A percentile compares a stretch with the other conserved stretches of the same genome.
Conservation (phyloP, 371 early-diverging fungal genomes). For the Lichtheimia corymbifera region DNA sequence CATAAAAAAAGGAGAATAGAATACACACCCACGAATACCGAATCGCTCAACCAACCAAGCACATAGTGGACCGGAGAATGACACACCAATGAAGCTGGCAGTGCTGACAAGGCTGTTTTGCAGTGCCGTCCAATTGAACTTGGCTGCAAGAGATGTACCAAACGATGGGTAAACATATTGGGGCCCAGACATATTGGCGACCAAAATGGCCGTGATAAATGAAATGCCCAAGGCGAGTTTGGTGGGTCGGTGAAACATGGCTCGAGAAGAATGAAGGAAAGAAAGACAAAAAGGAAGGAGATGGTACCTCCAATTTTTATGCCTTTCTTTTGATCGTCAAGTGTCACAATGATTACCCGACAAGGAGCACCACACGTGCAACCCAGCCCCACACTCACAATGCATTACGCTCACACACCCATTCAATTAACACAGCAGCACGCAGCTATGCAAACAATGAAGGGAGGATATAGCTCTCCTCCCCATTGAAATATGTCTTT, state of each 20-base stretch:
- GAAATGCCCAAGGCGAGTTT: conserved; percentile 14
- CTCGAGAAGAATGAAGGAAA: neutral
- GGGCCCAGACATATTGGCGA: conserved; percentile 48
- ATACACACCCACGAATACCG: conserved; percentile 30
- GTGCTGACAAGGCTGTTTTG: conserved; percentile 51
- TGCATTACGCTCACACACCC: too few species aligned
- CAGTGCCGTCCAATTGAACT: conserved; percentile 41
- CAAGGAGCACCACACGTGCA: too few species aligned
- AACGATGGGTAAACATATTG: conserved; percentile 50
- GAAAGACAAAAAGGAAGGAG: conserved; percentile 1
- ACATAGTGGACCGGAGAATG: conserved; percentile 48
- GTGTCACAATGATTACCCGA: too few species aligned
- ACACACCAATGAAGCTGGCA: conserved; percentile 45
- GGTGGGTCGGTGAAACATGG: conserved; percentile 7
- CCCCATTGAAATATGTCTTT: too few species aligned
- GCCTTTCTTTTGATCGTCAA: neutral
- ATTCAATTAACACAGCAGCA: too few species aligned
- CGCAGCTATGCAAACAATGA: too few species aligned
- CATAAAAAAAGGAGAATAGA: neutral
- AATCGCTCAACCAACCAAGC: conserved; percentile 38
- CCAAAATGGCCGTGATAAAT: conserved; percentile 36
- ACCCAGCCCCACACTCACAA: too few species aligned
- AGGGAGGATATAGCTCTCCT: too few species aligned
- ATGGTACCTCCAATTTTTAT: neutral
- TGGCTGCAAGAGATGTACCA: conserved; percentile 34